Percentiles rank a stretch among this genome's conserved stretches.
Evolutionary conservation across 495 filamentous ascomycete genomes (phyloP).

Genomic region (Tuber aestivum): DNA sequence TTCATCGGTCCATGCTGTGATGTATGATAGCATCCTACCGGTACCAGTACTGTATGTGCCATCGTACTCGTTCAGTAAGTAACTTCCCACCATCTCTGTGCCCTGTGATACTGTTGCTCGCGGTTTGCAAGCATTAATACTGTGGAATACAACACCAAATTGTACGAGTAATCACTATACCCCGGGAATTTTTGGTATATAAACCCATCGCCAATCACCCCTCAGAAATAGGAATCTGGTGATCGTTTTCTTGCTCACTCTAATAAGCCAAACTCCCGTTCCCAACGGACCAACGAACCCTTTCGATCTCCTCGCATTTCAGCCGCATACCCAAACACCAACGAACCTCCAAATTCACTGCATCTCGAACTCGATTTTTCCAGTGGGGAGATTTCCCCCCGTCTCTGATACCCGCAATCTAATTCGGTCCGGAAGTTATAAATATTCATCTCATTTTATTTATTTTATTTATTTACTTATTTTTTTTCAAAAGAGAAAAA

Average conservation of each 20-base stretch:
- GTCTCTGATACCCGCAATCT: neutral
- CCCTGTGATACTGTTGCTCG: neutral
- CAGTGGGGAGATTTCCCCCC: neutral
- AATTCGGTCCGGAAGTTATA: neutral
- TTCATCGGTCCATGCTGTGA: neutral
- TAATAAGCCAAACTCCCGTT: neutral
- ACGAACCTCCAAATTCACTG: neutral
- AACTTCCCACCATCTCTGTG: neutral
- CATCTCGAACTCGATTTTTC: neutral
- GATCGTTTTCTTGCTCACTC: neutral
- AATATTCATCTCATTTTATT: no score
- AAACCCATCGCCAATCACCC: neutral
- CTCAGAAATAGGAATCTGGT: neutral
- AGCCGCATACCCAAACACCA: slow-evolving; percentile 3
- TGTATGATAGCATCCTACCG: neutral
- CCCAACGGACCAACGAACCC: neutral
- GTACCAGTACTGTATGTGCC: no score
- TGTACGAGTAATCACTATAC: neutral
- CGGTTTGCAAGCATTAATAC: neutral
- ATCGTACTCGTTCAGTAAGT: neutral
- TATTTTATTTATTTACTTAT: neutral
- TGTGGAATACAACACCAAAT: neutral
- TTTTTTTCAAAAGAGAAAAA: no score
- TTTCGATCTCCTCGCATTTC: slow-evolving; percentile 1
- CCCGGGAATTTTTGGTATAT: neutral